Conservation (phyloP, 2,329 filamentous ascomycete genomes). For the Fonsecaea multimorphosa region DNA sequence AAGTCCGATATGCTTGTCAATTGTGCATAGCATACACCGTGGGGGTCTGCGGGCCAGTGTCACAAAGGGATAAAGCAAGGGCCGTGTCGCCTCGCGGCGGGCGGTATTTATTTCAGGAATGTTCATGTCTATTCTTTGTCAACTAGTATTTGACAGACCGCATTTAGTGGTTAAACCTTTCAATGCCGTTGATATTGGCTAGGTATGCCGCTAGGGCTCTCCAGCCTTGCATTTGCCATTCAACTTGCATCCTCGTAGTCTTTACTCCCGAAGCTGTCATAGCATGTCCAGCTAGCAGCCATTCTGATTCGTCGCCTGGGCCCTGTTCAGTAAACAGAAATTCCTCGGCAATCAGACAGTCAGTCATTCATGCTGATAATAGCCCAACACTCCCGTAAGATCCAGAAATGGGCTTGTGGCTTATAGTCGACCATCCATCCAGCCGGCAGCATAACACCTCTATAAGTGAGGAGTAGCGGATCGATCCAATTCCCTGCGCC, state of each 20-base stretch:
- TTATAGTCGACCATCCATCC: not conserved
- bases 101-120: not conserved
- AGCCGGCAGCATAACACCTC: not conserved
- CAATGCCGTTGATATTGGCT: not conserved
- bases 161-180: too few relatives aligned
- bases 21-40: not conserved
- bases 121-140: not conserved
- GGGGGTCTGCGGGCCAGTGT: too few relatives aligned
- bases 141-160: not conserved
- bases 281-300: not conserved
- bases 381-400: constrained; percentile 2
- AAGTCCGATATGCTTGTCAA: not conserved
- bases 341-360: not conserved
- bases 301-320: too few relatives aligned
- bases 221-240: constrained; percentile 7
- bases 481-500: not conserved
- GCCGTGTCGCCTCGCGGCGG: not conserved
- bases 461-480: constrained; percentile 1
- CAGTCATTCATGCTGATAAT: not conserved
- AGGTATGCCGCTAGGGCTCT: not conserved
- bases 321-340: not conserved
- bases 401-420: not conserved
- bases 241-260: not conserved
- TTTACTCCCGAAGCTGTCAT: not conserved
- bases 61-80: not conserved